These are phyloP conservation scores for Populus euphratica DNA, from an alignment of 345 rosid species.

Conservation along the genomic window DNA sequence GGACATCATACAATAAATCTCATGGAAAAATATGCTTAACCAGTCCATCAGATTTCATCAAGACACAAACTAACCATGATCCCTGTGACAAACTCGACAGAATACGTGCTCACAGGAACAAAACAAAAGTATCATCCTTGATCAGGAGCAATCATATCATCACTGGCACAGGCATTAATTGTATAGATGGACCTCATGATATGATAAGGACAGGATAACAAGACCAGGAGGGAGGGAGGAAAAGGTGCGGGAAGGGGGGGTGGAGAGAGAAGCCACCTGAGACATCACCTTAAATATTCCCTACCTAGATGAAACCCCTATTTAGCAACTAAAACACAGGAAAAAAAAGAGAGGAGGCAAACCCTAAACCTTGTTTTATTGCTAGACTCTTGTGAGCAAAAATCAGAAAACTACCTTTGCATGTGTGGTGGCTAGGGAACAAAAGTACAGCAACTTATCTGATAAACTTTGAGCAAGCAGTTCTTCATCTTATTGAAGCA, in stretches of 20 bases:
- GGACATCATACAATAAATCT: neutral
- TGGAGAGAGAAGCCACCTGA: neutral
- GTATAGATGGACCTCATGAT: too few species aligned
- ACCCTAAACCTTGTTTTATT: neutral
- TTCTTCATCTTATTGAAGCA: neutral
- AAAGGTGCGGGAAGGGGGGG: neutral
- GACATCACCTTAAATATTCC: neutral
- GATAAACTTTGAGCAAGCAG: neutral
- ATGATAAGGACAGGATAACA: too few species aligned
- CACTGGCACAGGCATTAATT: neutral
- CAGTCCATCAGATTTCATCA: too few species aligned
- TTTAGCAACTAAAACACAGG: neutral
- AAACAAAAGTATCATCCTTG: too few species aligned
- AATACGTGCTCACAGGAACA: too few species aligned
- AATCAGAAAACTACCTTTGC: neutral
- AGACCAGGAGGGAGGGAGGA: neutral
- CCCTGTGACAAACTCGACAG: too few species aligned
- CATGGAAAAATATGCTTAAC: too few species aligned
- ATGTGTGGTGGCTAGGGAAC: neutral
- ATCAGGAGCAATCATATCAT: neutral
- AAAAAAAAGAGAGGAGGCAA: neutral
- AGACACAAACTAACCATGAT: too few species aligned
- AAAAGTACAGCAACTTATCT: neutral
- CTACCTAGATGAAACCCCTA: neutral
- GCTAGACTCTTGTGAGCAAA: neutral